Base-by-base conservation (phyloP, 1,139 yeast species). In the Schwanniomyces etchellsii region DNA sequence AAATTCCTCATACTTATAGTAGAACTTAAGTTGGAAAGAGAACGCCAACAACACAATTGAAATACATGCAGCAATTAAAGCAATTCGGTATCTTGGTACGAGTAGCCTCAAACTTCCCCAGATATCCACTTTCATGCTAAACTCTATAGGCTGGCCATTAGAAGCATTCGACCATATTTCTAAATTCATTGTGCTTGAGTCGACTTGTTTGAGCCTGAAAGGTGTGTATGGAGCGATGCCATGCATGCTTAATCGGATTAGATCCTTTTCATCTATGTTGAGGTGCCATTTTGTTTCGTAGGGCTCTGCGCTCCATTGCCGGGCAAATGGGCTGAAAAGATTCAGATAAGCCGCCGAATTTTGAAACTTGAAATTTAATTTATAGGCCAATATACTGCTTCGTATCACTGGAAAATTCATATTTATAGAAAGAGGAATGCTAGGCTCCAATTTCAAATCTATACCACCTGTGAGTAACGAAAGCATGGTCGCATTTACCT, bases 211-310 rank as follows among this genome's bases (percentile, higher is more conserved):
- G 6, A 47, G 42, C 24, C 52, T 52, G 38, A 70, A 70, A 3
- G 94, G 91, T 6, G 83, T 72, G 48, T 66, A 88, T 1, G 96
- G 96, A 0, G 94, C 80, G 17, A 79, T 68, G n/a, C 85, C 84
- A 48, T 84, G 93, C 48, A 79, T 62, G 11, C 68, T 61, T 48
- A 42, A 60, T 55, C 23, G 68, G 43, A 24, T 52, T 41, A 22
- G 41, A 14, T 37, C 33, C 27, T 52, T 44, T 6, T 59, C 48
- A 4, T 58, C 52, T 2, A 74, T 43, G 32, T 77, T 64, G 5
- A 79, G 53, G 44, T 77, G 81, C 84, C 91, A 85, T 52, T 85
- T 86, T 1, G 84, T 70, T 50, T 88, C 96, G 43, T 60, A 70
- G 3, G 84, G 84, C 25, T 75, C 77, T n/a, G 65, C 60, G 3